Percentiles rank a stretch among this genome's conserved stretches.
phyloP scores from a whole-genome alignment of 805 yeast species.

The Candida xiaguanensis region DNA sequence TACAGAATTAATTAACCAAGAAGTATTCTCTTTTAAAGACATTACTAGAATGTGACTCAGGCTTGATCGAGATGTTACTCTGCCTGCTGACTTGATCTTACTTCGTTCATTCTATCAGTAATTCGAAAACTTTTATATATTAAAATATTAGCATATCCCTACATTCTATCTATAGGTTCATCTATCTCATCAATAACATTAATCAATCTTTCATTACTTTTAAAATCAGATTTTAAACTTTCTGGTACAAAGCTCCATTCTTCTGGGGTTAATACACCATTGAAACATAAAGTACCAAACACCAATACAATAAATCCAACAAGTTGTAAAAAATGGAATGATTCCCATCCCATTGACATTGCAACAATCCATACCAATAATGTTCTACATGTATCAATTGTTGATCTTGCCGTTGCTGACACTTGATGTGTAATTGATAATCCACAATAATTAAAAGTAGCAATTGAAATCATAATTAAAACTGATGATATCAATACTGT shows the following conservation, averaged over 20 bases:
- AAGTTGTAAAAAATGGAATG: conserved; percentile 57
- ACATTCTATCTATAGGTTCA: conserved; percentile 28
- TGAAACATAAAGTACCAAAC: conserved; percentile 70
- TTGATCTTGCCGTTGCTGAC: conserved; percentile 75
- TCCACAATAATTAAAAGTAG: conserved; percentile 71
- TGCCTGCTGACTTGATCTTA: too few relatives aligned
- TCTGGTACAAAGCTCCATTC: conserved; percentile 44
- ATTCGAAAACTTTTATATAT: too few relatives aligned
- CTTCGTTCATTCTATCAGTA: too few relatives aligned
- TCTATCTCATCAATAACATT: conserved; percentile 26
- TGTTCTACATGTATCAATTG: conserved; percentile 76
- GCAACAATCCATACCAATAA: conserved; percentile 74
- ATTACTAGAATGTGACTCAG: too few relatives aligned
- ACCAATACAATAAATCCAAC: conserved; percentile 62
- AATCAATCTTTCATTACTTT: conserved; percentile 15
- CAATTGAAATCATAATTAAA: conserved; percentile 67
- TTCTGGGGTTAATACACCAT: conserved; percentile 61
- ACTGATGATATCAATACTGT: conserved; percentile 52
- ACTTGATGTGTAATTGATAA: conserved; percentile 60
- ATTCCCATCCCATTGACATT: conserved; percentile 70
- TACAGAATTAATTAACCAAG: too few relatives aligned
- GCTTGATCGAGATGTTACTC: too few relatives aligned
- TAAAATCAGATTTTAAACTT: conserved; percentile 9
- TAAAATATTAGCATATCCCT: too few relatives aligned
- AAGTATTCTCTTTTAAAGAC: too few relatives aligned